phyloP scores from a whole-genome alignment of 1,284 basidiomycete genomes.

The Sporisorium exsertum region DNA sequence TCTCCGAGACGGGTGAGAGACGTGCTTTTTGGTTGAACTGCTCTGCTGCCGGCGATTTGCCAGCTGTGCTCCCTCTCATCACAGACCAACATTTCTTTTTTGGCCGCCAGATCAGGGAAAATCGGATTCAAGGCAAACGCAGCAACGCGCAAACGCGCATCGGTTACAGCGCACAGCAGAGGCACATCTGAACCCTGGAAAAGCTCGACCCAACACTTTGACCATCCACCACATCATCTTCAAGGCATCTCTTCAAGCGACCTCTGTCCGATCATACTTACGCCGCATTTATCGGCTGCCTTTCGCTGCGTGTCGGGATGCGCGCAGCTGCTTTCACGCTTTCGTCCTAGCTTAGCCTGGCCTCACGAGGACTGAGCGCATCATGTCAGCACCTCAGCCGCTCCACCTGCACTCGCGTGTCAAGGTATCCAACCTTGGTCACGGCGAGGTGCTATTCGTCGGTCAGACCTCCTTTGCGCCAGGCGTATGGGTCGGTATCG shows the following conservation, averaged over 20 bases:
- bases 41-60: slow-evolving; percentile 13
- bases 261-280: too few species aligned
- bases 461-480: slow-evolving; percentile 84
- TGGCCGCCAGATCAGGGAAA: background rate
- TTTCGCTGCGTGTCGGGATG: background rate
- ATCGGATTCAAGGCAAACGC: slow-evolving; percentile 5
- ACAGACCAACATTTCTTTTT: slow-evolving; percentile 38
- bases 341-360: background rate
- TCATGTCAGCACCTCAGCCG: slow-evolving; percentile 26
- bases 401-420: slow-evolving; percentile 59
- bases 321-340: background rate
- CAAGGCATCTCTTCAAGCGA: background rate
- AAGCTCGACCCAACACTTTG: background rate
- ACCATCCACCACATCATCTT: background rate
- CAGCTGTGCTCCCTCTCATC: background rate
- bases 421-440: slow-evolving; percentile 72
- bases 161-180: background rate
- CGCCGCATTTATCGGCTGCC: background rate
- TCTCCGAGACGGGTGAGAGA: slow-evolving; percentile 18
- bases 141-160: background rate
- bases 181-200: slow-evolving; percentile 8
- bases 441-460: slow-evolving; percentile 86
- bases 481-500: slow-evolving; percentile 95
- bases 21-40: background rate
- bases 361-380: slow-evolving; percentile 1